These are phyloP conservation scores for Aureococcus anophagefferens DNA, from an alignment of 108 stramenopile genomes.

Conservation along the genomic window DNA sequence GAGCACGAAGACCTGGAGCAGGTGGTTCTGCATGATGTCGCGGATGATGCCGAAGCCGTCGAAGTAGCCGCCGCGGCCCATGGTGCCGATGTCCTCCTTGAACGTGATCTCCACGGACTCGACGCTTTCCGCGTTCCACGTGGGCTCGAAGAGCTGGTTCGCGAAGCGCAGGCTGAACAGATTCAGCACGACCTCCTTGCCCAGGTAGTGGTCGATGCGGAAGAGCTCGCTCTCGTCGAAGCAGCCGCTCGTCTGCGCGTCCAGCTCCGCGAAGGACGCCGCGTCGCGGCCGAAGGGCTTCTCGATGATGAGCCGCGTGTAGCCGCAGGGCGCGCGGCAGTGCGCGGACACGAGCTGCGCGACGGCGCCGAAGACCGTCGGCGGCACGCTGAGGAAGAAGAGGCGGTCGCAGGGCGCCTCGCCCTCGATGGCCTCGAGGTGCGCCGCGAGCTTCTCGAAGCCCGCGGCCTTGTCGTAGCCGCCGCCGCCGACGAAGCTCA, in stretches of 20 bases:
- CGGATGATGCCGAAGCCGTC: constrained; percentile 57
- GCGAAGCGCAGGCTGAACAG: constrained; percentile 75
- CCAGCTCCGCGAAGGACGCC: constrained; percentile 64
- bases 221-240: constrained; percentile 78
- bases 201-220: constrained; percentile 97
- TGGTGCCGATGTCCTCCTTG: constrained; percentile 76
- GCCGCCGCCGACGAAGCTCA: constrained; percentile 52
- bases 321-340: constrained; percentile 61
- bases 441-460: too few relatives aligned
- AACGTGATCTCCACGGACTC: constrained; percentile 52
- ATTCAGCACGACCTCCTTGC: constrained; percentile 98
- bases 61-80: constrained; percentile 93
- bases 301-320: constrained; percentile 85
- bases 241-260: constrained; percentile 39
- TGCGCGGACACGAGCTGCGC: constrained; percentile 12
- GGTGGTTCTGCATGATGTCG: constrained; percentile 53
- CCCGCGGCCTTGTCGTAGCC: constrained; percentile 24
- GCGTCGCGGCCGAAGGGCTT: constrained; percentile 97
- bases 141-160: constrained; percentile 78
- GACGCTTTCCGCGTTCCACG: constrained; percentile 66
- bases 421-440: too few relatives aligned
- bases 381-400: too few relatives aligned
- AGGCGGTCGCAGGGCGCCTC: too few relatives aligned
- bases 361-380: constrained; percentile 7
- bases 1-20: constrained; percentile 72